Evolutionary conservation across 1,139 yeast genomes (phyloP).

Genomic region (Sugiyamaella neomexicana): DNA sequence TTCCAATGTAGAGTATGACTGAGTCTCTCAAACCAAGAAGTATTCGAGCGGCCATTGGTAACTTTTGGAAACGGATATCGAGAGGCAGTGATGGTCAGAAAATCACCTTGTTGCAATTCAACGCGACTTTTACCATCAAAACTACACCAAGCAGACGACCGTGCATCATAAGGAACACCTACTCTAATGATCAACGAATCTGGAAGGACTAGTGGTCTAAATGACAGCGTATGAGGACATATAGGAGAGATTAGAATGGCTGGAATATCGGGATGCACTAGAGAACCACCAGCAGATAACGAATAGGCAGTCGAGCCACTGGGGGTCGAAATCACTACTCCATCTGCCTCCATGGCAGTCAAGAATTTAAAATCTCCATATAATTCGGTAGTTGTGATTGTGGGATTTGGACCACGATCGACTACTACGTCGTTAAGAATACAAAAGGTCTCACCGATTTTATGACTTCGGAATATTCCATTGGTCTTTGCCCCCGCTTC

Average conservation of each 20-base stretch:
- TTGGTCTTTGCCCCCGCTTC: slow-evolving; percentile 35
- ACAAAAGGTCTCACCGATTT: slow-evolving; percentile 45
- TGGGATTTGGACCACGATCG: slow-evolving; percentile 83
- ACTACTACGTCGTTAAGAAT: slow-evolving; percentile 84
- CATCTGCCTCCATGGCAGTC: slow-evolving; percentile 88
- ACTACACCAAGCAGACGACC: slow-evolving; percentile 77
- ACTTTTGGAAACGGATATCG: slow-evolving; percentile 76
- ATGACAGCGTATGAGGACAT: slow-evolving; percentile 81
- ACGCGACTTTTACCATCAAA: slow-evolving; percentile 78
- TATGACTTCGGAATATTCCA: slow-evolving; percentile 39
- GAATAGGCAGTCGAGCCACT: slow-evolving; percentile 93
- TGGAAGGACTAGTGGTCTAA: slow-evolving; percentile 79
- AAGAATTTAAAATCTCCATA: slow-evolving; percentile 72
- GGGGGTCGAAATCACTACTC: slow-evolving; percentile 80
- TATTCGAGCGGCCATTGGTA: slow-evolving; percentile 45
- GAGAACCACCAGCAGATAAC: slow-evolving; percentile 81
- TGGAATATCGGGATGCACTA: slow-evolving; percentile 82
- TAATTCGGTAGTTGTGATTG: slow-evolving; percentile 73
- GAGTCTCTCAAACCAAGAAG: slow-evolving; percentile 52
- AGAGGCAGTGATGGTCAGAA: slow-evolving; percentile 68
- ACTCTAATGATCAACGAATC: slow-evolving; percentile 64
- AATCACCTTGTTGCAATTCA: slow-evolving; percentile 66
- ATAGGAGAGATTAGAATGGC: slow-evolving; percentile 80
- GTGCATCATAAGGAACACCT: slow-evolving; percentile 64
- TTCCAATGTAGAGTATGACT: slow-evolving; percentile 56